Conservation (phyloP, 495 filamentous ascomycete genomes). For the Penicillium pulvis region DNA sequence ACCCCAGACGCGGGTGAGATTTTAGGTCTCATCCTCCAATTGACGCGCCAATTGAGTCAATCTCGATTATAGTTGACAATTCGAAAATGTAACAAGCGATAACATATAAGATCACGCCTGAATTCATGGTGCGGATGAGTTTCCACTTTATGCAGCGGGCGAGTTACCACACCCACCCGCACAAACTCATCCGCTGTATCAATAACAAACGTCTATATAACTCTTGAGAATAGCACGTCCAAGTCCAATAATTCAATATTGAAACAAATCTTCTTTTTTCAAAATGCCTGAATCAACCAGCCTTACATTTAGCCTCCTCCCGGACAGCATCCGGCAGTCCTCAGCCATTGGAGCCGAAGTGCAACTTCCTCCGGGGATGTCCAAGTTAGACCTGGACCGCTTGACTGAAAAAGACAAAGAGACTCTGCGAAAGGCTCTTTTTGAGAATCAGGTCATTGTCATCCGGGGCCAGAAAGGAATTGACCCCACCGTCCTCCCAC, state of each 20-base stretch:
- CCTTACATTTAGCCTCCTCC: constrained; percentile 7
- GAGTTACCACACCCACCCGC: background rate
- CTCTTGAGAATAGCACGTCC: background rate
- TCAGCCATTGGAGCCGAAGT: constrained; percentile 17
- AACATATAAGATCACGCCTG: background rate
- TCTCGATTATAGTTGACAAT: background rate
- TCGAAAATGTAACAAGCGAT: background rate
- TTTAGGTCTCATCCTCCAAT: background rate
- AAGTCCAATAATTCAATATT: background rate
- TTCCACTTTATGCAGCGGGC: background rate
- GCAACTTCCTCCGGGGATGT: constrained; percentile 15
- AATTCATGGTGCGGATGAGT: background rate
- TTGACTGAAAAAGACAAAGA: constrained; percentile 14
- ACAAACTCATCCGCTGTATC: background rate
- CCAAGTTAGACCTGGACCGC: constrained; percentile 6
- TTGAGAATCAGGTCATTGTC: constrained; percentile 18
- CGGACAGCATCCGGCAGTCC: constrained; percentile 8
- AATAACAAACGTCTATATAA: background rate
- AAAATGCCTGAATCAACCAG: constrained; percentile 15
- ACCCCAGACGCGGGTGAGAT: background rate
- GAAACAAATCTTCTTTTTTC: background rate
- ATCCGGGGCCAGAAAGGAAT: constrained; percentile 17
- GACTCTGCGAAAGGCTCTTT: constrained; percentile 8
- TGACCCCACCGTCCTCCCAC: constrained; percentile 14
- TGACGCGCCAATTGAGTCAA: background rate